These are phyloP conservation scores for Lagerstroemia speciosa DNA, from an alignment of 345 rosid genomes.

Conservation along the genomic window DNA sequence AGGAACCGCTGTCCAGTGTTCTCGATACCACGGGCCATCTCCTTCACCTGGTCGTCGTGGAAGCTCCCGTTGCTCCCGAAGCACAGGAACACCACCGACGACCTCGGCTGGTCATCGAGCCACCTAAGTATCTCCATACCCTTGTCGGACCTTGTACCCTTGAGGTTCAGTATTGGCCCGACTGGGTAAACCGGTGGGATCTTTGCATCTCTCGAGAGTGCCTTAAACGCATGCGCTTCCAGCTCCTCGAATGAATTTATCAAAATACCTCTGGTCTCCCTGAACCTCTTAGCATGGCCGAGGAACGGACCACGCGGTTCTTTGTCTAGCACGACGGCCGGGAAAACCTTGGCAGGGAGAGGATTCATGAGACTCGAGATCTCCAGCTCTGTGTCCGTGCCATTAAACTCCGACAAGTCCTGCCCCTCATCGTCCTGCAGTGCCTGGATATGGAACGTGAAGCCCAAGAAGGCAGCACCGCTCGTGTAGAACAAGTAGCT, in stretches of 20 bases:
- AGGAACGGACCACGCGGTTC: background rate
- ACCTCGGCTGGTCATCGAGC: constrained; percentile 43
- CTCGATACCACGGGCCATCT: constrained; percentile 45
- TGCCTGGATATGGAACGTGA: constrained; percentile 13
- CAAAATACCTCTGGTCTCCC: constrained; percentile 30
- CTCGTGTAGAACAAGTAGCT: constrained; percentile 39
- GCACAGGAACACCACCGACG: constrained; percentile 52
- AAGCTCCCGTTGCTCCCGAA: constrained; percentile 63
- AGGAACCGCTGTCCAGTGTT: constrained; percentile 31
- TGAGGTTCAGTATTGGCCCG: constrained; percentile 42
- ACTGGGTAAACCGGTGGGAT: constrained; percentile 33
- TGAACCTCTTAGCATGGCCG: constrained; percentile 7
- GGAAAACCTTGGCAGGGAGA: constrained; percentile 29
- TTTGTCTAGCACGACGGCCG: constrained; percentile 4
- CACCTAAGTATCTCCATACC: constrained; percentile 28
- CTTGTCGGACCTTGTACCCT: background rate
- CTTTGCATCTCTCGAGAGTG: constrained; percentile 1
- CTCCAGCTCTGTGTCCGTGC: constrained; percentile 23
- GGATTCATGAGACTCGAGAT: constrained; percentile 27
- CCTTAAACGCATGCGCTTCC: constrained; percentile 27
- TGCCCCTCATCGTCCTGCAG: constrained; percentile 16
- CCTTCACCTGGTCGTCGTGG: constrained; percentile 28
- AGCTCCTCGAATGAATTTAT: constrained; percentile 40
- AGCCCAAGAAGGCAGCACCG: constrained; percentile 28
- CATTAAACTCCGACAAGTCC: constrained; percentile 19